phyloP scores from a whole-genome alignment of 768 basidiomycete genomes.

The Termitomyces sp. region DNA sequence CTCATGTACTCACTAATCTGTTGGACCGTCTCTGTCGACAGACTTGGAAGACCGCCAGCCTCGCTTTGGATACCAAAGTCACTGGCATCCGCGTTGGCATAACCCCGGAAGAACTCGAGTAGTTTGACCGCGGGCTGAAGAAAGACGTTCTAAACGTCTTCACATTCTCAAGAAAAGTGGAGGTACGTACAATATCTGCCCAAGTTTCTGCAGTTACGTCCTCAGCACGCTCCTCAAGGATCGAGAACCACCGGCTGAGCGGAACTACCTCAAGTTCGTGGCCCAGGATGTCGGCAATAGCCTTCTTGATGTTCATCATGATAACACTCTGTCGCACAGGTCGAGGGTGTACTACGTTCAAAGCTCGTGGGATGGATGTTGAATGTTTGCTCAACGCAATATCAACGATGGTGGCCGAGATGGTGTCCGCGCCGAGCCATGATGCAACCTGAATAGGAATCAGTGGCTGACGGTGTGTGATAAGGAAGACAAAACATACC shows the following conservation, averaged over 20 bases:
- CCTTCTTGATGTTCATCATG: neutral
- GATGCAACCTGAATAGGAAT: conserved; percentile 16
- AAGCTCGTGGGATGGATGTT: conserved; percentile 11
- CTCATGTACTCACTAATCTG: neutral
- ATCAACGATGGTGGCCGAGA: conserved; percentile 22
- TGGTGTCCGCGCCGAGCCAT: conserved; percentile 25
- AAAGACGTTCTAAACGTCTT: neutral
- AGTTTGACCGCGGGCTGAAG: conserved; percentile 29
- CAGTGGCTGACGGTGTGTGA: neutral
- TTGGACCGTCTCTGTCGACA: conserved; percentile 2
- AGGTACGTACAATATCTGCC: conserved; percentile 1
- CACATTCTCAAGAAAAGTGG: neutral
- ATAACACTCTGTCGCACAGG: conserved; percentile 20
- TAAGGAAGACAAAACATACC: conserved; percentile 14
- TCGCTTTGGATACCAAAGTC: neutral
- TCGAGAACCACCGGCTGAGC: conserved; percentile 15
- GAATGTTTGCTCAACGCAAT: conserved; percentile 19
- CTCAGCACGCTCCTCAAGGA: conserved; percentile 9
- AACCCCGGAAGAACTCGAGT: conserved; percentile 26
- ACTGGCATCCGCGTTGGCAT: conserved; percentile 11
- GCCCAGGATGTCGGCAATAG: neutral
- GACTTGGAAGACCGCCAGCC: conserved; percentile 3
- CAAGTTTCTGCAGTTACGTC: neutral
- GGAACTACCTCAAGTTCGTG: neutral
- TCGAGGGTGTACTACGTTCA: conserved; percentile 28